Conservation (phyloP, 139 green algal species). For the Mychonastes homosphaera region DNA sequence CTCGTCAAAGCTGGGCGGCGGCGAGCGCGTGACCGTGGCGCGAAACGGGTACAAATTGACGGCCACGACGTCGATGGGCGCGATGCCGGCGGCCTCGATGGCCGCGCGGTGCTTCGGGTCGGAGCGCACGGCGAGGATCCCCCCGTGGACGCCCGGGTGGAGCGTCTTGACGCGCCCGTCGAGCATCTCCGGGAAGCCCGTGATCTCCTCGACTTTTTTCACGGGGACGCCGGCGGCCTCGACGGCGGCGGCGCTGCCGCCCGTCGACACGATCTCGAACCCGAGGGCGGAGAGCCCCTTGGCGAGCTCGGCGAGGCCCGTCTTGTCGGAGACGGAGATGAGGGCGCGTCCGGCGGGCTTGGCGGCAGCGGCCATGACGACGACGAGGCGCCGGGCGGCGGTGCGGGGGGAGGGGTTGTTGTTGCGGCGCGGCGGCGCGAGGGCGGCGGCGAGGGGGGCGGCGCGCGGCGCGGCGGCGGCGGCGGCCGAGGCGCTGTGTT, state of each 20-base stretch:
- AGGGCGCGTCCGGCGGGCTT: conserved; percentile 44
- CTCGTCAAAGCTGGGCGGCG: conserved; percentile 61
- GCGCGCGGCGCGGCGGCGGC: too few species aligned
- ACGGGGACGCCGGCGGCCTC: conserved; percentile 66
- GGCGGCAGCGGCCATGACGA: background rate
- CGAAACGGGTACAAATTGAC: conserved; percentile 99
- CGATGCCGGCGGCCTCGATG: conserved; percentile 76
- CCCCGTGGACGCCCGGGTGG: conserved; percentile 92
- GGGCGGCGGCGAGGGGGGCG: background rate
- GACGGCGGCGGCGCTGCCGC: conserved; percentile 80
- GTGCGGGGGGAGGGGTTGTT: background rate
- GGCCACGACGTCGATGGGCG: conserved; percentile 88
- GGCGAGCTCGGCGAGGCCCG: conserved; percentile 61
- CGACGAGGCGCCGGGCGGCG: background rate
- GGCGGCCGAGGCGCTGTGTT: too few species aligned
- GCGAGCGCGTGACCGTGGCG: conserved; percentile 67
- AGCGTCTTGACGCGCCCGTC: conserved; percentile 97
- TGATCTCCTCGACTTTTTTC: conserved; percentile 80
- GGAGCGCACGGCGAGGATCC: conserved; percentile 86
- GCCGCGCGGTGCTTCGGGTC: conserved; percentile 72
- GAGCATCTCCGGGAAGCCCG: conserved; percentile 97
- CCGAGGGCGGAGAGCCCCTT: conserved; percentile 71
- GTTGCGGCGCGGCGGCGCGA: background rate
- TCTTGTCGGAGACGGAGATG: conserved; percentile 91
- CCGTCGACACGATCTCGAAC: conserved; percentile 91